phyloP scores from a whole-genome alignment of 257 asterid genomes.

The Fraxinus americana region DNA sequence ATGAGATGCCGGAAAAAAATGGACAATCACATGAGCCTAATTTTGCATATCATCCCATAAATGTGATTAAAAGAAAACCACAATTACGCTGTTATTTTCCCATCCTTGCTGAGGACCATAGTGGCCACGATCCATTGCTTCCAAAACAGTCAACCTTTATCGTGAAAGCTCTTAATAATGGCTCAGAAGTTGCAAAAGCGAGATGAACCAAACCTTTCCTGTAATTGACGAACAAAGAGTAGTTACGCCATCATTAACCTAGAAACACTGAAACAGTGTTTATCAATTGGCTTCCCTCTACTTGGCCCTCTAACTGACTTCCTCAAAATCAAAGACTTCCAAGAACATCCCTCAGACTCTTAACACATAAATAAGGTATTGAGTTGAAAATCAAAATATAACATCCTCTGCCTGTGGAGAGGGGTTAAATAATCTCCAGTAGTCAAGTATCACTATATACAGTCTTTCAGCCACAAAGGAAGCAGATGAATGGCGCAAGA shows the following conservation, averaged over 20 bases:
- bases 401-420: constrained; percentile 25
- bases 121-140: constrained; percentile 94
- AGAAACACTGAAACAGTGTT: constrained; percentile 45
- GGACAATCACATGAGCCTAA: constrained; percentile 87
- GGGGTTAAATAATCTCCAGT: constrained; percentile 25
- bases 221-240: constrained; percentile 73
- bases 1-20: constrained; percentile 76
- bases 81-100: constrained; percentile 99
- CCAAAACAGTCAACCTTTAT: constrained; percentile 46
- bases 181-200: constrained; percentile 67
- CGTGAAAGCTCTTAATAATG: constrained; percentile 57
- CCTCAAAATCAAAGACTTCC: constrained; percentile 47
- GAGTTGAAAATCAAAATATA: constrained; percentile 34
- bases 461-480: constrained; percentile 8
- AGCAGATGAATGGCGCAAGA: background rate
- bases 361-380: constrained; percentile 33
- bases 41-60: constrained; percentile 89
- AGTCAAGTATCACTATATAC: constrained; percentile 14
- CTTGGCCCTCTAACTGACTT: constrained; percentile 42
- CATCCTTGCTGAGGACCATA: constrained; percentile 98
- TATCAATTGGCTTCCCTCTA: constrained; percentile 43
- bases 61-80: constrained; percentile 99
- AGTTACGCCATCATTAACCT: constrained; percentile 55
- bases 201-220: constrained; percentile 71
- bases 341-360: constrained; percentile 37